Conservation (phyloP, 1,139 yeast species). For the Groenewaldozyma auringiensis region DNA sequence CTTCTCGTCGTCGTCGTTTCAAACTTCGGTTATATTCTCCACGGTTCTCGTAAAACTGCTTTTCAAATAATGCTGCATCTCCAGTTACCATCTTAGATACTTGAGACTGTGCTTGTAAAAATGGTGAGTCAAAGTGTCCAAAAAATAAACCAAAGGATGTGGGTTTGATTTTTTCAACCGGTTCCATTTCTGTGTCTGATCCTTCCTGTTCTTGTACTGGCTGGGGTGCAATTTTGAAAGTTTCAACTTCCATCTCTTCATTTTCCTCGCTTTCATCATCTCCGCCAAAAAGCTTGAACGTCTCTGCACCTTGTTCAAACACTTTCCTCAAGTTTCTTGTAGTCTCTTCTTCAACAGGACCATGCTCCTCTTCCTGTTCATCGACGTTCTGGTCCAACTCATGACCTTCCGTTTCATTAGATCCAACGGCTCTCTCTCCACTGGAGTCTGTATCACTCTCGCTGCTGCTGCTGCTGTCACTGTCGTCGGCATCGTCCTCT, state of each 20-base stretch:
- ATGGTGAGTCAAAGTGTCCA: slow-evolving; percentile 78
- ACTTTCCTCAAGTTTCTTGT: neutral
- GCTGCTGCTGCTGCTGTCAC: slow-evolving; percentile 22
- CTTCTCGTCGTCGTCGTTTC: slow-evolving; percentile 70
- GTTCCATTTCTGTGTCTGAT: neutral
- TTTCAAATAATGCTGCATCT: slow-evolving; percentile 49
- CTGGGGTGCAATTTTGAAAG: slow-evolving; percentile 16
- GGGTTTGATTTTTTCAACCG: slow-evolving; percentile 4
- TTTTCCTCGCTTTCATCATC: slow-evolving; percentile 15
- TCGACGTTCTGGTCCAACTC: neutral
- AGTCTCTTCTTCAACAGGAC: neutral
- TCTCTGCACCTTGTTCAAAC: slow-evolving; percentile 25
- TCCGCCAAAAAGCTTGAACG: slow-evolving; percentile 23
- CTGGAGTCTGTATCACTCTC: slow-evolving; percentile 9
- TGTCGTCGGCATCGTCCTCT: slow-evolving; percentile 26
- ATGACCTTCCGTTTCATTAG: neutral
- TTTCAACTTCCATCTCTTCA: slow-evolving; percentile 4
- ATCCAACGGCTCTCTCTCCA: slow-evolving; percentile 13
- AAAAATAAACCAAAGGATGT: slow-evolving; percentile 60
- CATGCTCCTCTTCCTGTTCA: slow-evolving; percentile 1
- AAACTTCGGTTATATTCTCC: slow-evolving; percentile 74
- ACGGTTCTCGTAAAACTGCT: slow-evolving; percentile 75
- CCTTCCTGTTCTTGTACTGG: neutral
- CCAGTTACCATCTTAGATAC: slow-evolving; percentile 42
- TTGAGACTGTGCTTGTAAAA: slow-evolving; percentile 76